Evolutionary conservation across 768 basidiomycete genomes (phyloP).

Genomic region (Russula brevipes): DNA sequence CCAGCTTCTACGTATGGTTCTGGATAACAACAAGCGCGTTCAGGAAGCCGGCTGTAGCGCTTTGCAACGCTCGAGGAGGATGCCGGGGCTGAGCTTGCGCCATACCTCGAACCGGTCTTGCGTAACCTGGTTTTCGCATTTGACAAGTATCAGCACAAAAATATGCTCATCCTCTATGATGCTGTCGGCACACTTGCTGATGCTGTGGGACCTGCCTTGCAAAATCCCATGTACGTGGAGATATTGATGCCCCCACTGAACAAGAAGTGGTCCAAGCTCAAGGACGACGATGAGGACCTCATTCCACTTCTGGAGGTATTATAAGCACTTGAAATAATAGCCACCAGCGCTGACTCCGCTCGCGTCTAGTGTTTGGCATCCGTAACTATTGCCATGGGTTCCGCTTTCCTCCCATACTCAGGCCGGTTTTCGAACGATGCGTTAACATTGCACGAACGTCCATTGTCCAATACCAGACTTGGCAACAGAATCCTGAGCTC

Average conservation of each 20-base stretch:
- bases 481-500: constrained; percentile 80
- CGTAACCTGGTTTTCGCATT: constrained; percentile 95
- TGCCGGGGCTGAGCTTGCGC: constrained; percentile 82
- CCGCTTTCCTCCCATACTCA: constrained; percentile 83
- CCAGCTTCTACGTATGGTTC: constrained; percentile 94
- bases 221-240: constrained; percentile 82
- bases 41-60: constrained; percentile 99
- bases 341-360: background rate
- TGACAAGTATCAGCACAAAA: constrained; percentile 98
- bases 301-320: constrained; percentile 92
- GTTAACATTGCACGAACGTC: constrained; percentile 76
- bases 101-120: constrained; percentile 92
- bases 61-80: constrained; percentile 97
- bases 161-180: constrained; percentile 96
- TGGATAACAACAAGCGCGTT: constrained; percentile 97
- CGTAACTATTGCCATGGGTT: constrained; percentile 92
- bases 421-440: constrained; percentile 90
- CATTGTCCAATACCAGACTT: constrained; percentile 81
- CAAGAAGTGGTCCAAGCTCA: constrained; percentile 81
- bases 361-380: constrained; percentile 85
- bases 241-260: constrained; percentile 96
- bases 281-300: constrained; percentile 87
- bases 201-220: constrained; percentile 84
- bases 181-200: constrained; percentile 98
- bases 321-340: background rate